Percentiles rank a stretch among this genome's conserved stretches.
These are phyloP conservation scores for Ziziphus jujuba DNA, from an alignment of 306 rosid species.

Conservation along the genomic window DNA sequence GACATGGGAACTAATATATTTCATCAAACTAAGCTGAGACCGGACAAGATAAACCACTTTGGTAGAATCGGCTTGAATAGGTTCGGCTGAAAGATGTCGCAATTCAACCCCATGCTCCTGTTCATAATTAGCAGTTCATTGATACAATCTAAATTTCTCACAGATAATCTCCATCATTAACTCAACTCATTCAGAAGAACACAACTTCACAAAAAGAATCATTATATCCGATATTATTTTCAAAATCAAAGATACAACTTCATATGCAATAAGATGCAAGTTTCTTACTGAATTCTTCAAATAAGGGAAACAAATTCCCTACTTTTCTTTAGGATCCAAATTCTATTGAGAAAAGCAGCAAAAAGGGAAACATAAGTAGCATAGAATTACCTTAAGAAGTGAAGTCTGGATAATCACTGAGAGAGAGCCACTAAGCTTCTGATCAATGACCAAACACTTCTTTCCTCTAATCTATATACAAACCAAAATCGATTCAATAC, in stretches of 20 bases:
- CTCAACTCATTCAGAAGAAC: not conserved
- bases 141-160: not conserved
- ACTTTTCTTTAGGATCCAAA: conserved; percentile 14
- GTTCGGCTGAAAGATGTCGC: conserved; percentile 87
- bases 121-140: conserved; percentile 20
- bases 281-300: not conserved
- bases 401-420: conserved; percentile 76
- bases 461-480: conserved; percentile 73
- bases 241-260: not conserved
- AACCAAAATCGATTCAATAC: conserved; percentile 16
- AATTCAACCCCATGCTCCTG: conserved; percentile 95
- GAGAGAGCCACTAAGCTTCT: conserved; percentile 85
- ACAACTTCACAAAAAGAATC: not conserved
- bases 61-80: conserved; percentile 75
- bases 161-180: not conserved
- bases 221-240: not conserved
- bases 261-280: too few relatives aligned
- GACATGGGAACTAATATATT: conserved; percentile 67
- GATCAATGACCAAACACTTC: conserved; percentile 95
- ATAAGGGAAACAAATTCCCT: not conserved
- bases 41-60: conserved; percentile 86
- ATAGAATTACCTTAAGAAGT: conserved; percentile 63
- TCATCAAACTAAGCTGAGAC: conserved; percentile 82
- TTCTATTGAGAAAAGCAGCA: conserved; percentile 16
- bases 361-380: conserved; percentile 15